These are phyloP conservation scores for Thalassiosira ordinaria DNA, from an alignment of 352 stramenopile species.

Conservation along the genomic window DNA sequence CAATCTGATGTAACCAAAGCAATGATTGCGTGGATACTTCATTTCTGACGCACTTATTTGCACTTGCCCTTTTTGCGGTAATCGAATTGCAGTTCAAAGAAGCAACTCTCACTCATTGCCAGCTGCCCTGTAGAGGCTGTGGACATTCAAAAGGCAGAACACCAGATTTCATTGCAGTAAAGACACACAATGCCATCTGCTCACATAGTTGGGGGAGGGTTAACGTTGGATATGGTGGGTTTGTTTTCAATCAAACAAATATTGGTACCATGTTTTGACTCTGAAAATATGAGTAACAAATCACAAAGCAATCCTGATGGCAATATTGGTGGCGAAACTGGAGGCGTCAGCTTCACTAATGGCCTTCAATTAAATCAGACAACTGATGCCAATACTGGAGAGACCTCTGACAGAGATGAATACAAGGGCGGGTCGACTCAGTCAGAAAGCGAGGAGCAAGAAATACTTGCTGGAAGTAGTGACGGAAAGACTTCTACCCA, in stretches of 20 bases:
- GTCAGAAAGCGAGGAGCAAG: neutral
- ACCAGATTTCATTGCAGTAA: neutral
- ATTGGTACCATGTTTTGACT: too few relatives aligned
- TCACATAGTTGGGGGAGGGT: neutral
- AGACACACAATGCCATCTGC: neutral
- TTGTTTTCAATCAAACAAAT: neutral
- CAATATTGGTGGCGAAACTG: neutral
- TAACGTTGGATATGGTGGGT: too few relatives aligned
- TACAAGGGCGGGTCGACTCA: constrained; percentile 11
- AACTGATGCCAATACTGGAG: neutral
- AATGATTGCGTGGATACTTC: constrained; percentile 2
- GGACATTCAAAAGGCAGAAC: neutral
- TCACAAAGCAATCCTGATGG: constrained; percentile 5
- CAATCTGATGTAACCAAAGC: neutral
- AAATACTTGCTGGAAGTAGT: neutral
- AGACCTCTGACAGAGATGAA: constrained; percentile 5
- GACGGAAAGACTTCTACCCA: constrained; percentile 4
- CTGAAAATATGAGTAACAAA: constrained; percentile 2
- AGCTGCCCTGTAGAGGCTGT: neutral
- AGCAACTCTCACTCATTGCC: too few relatives aligned
- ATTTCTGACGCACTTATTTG: constrained; percentile 10
- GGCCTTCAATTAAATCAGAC: neutral
- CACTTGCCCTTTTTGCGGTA: too few relatives aligned
- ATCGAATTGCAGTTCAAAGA: neutral
- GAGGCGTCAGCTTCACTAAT: neutral